Evolutionary conservation across 2,329 filamentous ascomycete genomes (phyloP).

Genomic region (Fulvia fulva): DNA sequence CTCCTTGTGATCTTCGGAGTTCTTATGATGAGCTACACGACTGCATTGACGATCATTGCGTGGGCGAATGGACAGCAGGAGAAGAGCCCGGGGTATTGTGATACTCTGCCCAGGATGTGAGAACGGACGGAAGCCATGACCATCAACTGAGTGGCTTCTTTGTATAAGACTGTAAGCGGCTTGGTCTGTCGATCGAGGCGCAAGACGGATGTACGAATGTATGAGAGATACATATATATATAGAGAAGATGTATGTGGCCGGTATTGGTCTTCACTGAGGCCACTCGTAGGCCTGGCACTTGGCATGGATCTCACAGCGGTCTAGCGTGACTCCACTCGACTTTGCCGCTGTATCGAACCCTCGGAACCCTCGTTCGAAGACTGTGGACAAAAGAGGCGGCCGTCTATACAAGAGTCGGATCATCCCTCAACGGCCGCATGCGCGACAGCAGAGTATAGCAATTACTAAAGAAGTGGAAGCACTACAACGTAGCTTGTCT

Average conservation of each 20-base stretch:
- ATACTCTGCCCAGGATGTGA: constrained; percentile 32
- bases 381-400: no score
- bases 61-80: constrained; percentile 63
- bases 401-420: no score
- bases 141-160: background rate
- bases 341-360: background rate
- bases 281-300: background rate
- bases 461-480: no score
- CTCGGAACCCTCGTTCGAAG: background rate
- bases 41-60: constrained; percentile 75
- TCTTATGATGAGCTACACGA: constrained; percentile 88
- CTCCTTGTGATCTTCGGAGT: constrained; percentile 75
- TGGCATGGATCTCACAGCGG: background rate
- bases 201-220: background rate
- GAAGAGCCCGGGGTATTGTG: constrained; percentile 61
- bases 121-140: constrained; percentile 3
- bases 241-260: background rate
- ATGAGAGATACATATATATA: background rate
- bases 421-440: background rate
- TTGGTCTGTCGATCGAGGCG: background rate
- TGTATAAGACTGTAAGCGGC: background rate
- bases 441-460: no score
- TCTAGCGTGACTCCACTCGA: background rate
- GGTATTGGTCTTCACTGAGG: background rate
- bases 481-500: no score